Base-by-base conservation (phyloP, 2,329 filamentous ascomycete species). In the Calonectria henricotiae region DNA sequence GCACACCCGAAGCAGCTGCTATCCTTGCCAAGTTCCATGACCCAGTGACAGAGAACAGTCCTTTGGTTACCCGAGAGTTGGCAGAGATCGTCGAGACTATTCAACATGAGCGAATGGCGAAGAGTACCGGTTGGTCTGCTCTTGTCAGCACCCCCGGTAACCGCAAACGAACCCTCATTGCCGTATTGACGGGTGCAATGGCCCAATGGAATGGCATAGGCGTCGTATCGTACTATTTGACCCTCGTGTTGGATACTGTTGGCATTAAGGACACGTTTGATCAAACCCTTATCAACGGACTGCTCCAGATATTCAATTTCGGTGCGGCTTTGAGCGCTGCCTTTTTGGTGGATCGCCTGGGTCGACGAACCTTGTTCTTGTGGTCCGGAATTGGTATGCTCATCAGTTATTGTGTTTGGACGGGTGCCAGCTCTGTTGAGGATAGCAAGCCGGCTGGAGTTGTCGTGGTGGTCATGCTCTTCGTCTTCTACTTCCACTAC, bases 391-490 rank as follows among this genome's bases (percentile, higher is more conserved):
- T 80, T 44, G 82, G 82, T 46, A 84, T 85, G 82, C 71, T 83
- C 0, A 62, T 80, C 25, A 79, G 77, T 11, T 83, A 81, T 68
- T 76, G 82, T 39, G 75, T 82, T 7, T 81, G 79, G 82, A 87
- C 86, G 9, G 51, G 51, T 2, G 82, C 80, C 0, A 78, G 78
- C 49, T 81, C 82, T 12, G 82, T 82, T 12, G 73, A 78, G 17
- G 75, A 77, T 3, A 75, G 67, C 25, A 76, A 79, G 46, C 54
- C 75, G 4, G 81, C 83, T n/a, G 84, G 85, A 13, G 82, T 83
- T 63, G 84, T 82, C 4, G 84, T 86, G 17, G 84, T 89, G 61
- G 84, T 83, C 12, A 84, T 83, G 73, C 83, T 89, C 27, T 89
- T 84, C 74, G 79, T 85, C 67, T 87, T 84, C 78, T 84, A 80